A percentile compares a stretch with the other conserved stretches of the same genome.
These are phyloP conservation scores for Lomentospora prolificans DNA, from an alignment of 2,329 filamentous ascomycete species.

Conservation along the genomic window DNA sequence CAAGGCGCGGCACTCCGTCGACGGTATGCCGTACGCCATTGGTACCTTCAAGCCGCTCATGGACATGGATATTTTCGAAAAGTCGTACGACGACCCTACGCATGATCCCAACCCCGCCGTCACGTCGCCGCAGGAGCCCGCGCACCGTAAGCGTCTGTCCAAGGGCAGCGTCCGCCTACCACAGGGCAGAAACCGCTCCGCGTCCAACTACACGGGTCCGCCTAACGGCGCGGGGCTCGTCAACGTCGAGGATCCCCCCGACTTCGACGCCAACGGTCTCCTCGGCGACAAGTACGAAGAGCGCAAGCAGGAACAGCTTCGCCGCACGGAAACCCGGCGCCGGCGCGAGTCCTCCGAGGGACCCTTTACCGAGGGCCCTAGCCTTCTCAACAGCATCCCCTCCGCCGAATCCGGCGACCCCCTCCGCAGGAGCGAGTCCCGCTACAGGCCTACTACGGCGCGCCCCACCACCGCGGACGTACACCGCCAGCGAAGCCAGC, in stretches of 20 bases:
- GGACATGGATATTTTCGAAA: slow-evolving; percentile 49
- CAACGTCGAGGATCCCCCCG: slow-evolving; percentile 18
- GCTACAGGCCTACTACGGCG: slow-evolving; percentile 6
- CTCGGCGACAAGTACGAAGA: slow-evolving; percentile 40
- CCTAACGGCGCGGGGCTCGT: slow-evolving; percentile 4
- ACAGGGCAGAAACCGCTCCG: background rate
- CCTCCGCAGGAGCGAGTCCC: slow-evolving; percentile 6
- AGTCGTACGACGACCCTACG: slow-evolving; percentile 37
- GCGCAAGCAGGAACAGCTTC: slow-evolving; percentile 25
- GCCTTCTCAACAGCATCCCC: slow-evolving; percentile 37
- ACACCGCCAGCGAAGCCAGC: slow-evolving; percentile 10
- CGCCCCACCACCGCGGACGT: slow-evolving; percentile 15
- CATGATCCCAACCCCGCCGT: slow-evolving; percentile 1
- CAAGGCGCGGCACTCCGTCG: slow-evolving; percentile 29
- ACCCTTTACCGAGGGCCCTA: slow-evolving; percentile 47
- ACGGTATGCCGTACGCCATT: slow-evolving; percentile 49
- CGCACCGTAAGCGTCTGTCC: background rate
- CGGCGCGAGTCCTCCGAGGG: slow-evolving; percentile 13
- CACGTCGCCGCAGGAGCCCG: slow-evolving; percentile 3
- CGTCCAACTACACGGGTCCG: background rate
- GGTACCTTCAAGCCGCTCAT: slow-evolving; percentile 60
- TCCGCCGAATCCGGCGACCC: background rate
- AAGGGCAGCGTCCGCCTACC: slow-evolving; percentile 6
- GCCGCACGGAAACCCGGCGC: background rate
- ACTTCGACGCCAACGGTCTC: slow-evolving; percentile 42